Percentiles rank a stretch among this genome's conserved stretches.
Evolutionary conservation across 164 flowering plant genomes (phyloP).

Genomic region (Houttuynia cordata): DNA sequence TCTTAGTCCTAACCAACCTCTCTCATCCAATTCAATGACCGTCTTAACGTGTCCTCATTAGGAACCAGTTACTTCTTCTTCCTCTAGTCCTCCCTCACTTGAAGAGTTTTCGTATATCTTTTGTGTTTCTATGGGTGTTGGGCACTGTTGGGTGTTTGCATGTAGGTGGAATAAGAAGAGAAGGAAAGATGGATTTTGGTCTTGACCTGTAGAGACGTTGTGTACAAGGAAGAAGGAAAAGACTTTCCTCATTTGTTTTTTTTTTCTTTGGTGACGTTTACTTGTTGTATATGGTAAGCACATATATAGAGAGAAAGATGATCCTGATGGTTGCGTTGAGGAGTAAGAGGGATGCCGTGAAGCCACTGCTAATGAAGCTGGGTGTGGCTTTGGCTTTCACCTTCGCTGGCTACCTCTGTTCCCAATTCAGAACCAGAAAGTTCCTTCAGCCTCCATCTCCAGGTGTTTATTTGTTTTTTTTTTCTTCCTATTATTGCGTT

Average conservation of each 20-base stretch:
- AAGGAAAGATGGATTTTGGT: not conserved
- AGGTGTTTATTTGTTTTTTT: slow-evolving; percentile 15
- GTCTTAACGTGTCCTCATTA: not conserved
- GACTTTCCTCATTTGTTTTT: not conserved
- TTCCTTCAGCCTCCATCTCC: slow-evolving; percentile 15
- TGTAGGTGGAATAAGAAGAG: not conserved
- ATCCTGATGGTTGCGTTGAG: slow-evolving; percentile 1
- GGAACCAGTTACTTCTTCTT: not conserved
- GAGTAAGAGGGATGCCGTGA: slow-evolving; percentile 16
- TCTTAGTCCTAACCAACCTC: not conserved
- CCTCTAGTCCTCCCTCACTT: not conserved
- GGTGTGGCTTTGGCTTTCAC: slow-evolving; percentile 73
- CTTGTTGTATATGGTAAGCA: not conserved
- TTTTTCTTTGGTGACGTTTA: not conserved
- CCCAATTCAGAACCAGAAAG: slow-evolving; percentile 23
- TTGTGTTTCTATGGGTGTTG: too few relatives aligned
- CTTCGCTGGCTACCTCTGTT: slow-evolving; percentile 50
- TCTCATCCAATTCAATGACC: not conserved
- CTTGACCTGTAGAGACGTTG: not conserved
- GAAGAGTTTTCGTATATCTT: too few relatives aligned
- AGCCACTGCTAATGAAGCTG: slow-evolving; percentile 40
- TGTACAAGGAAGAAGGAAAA: not conserved
- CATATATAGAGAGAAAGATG: not conserved
- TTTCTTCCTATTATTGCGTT: not conserved
- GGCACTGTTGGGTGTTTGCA: not conserved